A percentile compares a stretch with the other conserved stretches of the same genome.
Evolutionary conservation across 306 rosid genomes (phyloP).

Genomic region (Cucurbita ficifolia): DNA sequence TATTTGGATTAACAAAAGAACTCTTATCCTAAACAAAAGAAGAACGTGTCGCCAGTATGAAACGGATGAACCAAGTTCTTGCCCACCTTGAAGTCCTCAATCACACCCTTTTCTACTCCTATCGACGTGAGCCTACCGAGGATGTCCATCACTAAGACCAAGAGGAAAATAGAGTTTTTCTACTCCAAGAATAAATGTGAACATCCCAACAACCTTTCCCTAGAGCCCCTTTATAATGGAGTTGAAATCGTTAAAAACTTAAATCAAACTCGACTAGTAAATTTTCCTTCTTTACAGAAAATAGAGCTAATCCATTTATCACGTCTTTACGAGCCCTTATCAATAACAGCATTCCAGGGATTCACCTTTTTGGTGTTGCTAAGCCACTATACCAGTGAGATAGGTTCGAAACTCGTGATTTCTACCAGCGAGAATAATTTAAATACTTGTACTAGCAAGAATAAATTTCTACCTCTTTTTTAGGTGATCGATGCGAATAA

Average conservation of each 20-base stretch:
- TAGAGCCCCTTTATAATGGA: neutral
- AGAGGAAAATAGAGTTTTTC: too few species aligned
- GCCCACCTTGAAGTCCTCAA: too few species aligned
- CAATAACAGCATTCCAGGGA: neutral
- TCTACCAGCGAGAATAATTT: too few species aligned
- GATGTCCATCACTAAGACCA: too few species aligned
- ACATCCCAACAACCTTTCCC: neutral
- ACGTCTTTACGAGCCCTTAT: neutral
- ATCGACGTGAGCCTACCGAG: too few species aligned
- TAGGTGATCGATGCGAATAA: neutral
- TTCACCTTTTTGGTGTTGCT: neutral
- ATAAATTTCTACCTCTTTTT: neutral
- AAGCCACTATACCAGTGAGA: neutral
- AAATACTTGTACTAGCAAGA: too few species aligned
- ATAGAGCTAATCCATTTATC: neutral
- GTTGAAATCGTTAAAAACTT: neutral
- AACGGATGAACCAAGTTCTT: too few species aligned
- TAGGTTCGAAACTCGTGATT: neutral
- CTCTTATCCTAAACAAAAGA: too few species aligned
- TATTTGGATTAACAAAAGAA: too few species aligned
- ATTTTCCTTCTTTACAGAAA: neutral
- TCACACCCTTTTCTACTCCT: too few species aligned
- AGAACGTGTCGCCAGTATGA: too few species aligned
- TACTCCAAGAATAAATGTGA: neutral
- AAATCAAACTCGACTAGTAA: neutral